phyloP scores from a whole-genome alignment of 306 rosid species.

The Chamaecrista fasciculata region DNA sequence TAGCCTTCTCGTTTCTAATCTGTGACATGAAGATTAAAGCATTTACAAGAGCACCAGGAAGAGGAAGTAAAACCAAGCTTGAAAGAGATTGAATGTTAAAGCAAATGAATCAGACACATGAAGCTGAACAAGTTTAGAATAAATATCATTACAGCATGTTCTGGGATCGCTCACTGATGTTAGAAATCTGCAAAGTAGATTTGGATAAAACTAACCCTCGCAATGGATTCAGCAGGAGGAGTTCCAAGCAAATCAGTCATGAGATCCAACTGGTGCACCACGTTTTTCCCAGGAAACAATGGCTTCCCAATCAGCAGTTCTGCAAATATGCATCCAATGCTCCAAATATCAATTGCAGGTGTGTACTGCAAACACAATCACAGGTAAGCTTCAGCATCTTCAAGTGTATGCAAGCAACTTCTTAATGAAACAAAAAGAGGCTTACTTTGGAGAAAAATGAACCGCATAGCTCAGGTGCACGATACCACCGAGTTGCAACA shows the following conservation, averaged over 20 bases:
- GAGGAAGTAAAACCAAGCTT: constrained; percentile 19
- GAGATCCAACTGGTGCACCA: constrained; percentile 96
- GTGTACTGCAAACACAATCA: constrained; percentile 68
- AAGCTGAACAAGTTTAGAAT: not conserved
- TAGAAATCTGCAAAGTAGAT: constrained; percentile 26
- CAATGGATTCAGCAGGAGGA: constrained; percentile 79
- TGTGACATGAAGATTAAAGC: constrained; percentile 35
- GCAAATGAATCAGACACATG: not conserved
- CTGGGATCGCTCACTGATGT: constrained; percentile 21
- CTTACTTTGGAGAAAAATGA: constrained; percentile 98
- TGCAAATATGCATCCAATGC: constrained; percentile 99
- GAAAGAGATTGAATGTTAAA: constrained; percentile 5
- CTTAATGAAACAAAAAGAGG: not conserved
- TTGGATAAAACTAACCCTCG: constrained; percentile 67
- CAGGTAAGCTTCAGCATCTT: constrained; percentile 10
- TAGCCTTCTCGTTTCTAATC: constrained; percentile 99
- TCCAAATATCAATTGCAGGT: constrained; percentile 96
- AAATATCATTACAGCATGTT: not conserved
- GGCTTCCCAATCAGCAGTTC: constrained; percentile 91
- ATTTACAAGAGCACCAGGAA: constrained; percentile 15
- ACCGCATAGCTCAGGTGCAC: constrained; percentile 97
- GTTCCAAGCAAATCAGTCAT: constrained; percentile 98
- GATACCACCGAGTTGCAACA: constrained; percentile 99
- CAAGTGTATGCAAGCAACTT: constrained; percentile 13
- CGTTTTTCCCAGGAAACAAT: constrained; percentile 94